Percentiles rank a stretch among this genome's conserved stretches.
Conservation (phyloP, 805 yeast genomes). For the Kodamaea fukazawae region DNA sequence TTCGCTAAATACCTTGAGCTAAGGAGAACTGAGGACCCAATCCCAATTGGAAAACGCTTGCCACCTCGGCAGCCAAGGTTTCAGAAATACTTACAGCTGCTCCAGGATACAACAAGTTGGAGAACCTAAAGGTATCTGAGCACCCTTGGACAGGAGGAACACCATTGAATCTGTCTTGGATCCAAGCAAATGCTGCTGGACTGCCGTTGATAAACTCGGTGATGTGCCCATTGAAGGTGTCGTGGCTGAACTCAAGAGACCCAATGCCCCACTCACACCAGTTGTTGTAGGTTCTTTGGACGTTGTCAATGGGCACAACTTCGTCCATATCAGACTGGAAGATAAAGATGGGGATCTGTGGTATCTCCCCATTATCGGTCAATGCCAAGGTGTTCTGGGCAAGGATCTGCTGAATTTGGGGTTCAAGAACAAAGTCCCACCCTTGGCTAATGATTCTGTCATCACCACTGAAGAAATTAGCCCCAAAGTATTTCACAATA, state of each 20-base stretch:
- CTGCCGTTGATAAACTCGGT: conserved; percentile 17
- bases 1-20: neutral
- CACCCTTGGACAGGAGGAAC: conserved; percentile 17
- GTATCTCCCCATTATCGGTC: conserved; percentile 10
- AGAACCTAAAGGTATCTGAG: conserved; percentile 37
- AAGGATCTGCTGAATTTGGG: conserved; percentile 14
- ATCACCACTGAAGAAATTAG: conserved; percentile 16
- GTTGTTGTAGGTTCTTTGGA: conserved; percentile 19
- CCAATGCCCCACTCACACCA: conserved; percentile 29
- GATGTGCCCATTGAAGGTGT: conserved; percentile 24
- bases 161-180: conserved; percentile 17
- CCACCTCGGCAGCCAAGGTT: neutral
- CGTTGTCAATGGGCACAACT: conserved; percentile 11
- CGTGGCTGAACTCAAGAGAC: conserved; percentile 28
- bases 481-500: neutral
- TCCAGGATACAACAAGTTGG: conserved; percentile 45
- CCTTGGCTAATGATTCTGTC: conserved; percentile 15
- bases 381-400: conserved; percentile 23
- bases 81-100: conserved; percentile 13
- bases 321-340: conserved; percentile 13
- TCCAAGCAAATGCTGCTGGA: conserved; percentile 20
- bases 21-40: conserved; percentile 4
- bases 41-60: conserved; percentile 1
- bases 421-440: conserved; percentile 14
- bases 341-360: conserved; percentile 13